Evolutionary conservation across 345 rosid genomes (phyloP).

Genomic region (Kernera saxatilis): DNA sequence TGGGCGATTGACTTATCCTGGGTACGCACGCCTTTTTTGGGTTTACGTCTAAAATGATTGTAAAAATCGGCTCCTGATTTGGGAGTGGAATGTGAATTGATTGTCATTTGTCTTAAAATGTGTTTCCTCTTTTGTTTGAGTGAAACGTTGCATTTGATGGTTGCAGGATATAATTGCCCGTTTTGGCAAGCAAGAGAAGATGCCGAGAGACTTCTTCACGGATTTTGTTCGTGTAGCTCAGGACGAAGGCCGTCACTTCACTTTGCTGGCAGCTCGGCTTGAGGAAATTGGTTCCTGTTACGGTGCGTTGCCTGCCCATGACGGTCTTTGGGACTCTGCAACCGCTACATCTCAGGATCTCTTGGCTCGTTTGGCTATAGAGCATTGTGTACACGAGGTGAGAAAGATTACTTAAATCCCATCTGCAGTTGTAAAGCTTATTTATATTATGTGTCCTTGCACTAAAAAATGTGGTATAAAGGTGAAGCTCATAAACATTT

Average conservation of each 20-base stretch:
- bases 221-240: constrained; percentile 88
- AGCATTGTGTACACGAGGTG: constrained; percentile 94
- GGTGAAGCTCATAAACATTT: background rate
- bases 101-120: too few relatives aligned
- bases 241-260: constrained; percentile 87
- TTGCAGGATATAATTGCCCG: constrained; percentile 85
- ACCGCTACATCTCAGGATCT: constrained; percentile 70
- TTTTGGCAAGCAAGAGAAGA: constrained; percentile 78
- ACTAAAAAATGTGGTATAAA: too few relatives aligned
- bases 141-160: background rate
- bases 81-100: too few relatives aligned
- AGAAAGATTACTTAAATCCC: background rate
- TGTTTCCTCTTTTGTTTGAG: too few relatives aligned
- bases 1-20: constrained; percentile 94
- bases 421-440: too few relatives aligned
- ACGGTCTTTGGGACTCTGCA: constrained; percentile 90
- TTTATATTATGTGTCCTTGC: too few relatives aligned
- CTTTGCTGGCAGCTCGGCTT: constrained; percentile 65
- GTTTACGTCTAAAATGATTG: too few relatives aligned
- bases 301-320: constrained; percentile 88
- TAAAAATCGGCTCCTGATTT: too few relatives aligned
- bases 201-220: constrained; percentile 89
- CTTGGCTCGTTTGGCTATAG: constrained; percentile 73
- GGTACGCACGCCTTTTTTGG: constrained; percentile 42
- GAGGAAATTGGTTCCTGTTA: constrained; percentile 70